Percentiles rank a stretch among this genome's conserved stretches.
Conservation (phyloP, 352 stramenopile species). For the Pythium brachiatum region DNA sequence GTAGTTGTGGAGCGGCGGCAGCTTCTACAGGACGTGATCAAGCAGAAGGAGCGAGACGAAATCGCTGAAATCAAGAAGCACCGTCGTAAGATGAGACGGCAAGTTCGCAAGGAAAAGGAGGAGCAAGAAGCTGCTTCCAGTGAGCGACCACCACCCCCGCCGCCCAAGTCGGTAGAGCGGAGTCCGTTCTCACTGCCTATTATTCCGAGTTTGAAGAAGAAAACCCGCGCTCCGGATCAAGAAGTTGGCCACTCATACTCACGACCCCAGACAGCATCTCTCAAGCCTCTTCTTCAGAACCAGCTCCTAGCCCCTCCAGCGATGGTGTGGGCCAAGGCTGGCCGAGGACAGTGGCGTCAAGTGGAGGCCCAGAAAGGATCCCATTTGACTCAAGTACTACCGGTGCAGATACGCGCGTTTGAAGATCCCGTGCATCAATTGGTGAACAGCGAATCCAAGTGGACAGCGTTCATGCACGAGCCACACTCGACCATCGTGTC, state of each 20-base stretch:
- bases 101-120: not conserved
- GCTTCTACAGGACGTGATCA: slow-evolving; percentile 30
- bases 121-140: not conserved
- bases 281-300: not conserved
- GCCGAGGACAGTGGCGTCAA: slow-evolving; percentile 11
- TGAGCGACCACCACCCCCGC: not conserved
- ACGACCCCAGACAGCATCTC: not conserved
- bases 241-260: no score
- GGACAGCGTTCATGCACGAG: not conserved
- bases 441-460: slow-evolving; percentile 1
- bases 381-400: not conserved
- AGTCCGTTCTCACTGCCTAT: slow-evolving; percentile 21
- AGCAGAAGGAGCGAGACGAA: slow-evolving; percentile 36
- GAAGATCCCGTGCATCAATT: not conserved
- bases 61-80: slow-evolving; percentile 31
- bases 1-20: slow-evolving; percentile 38
- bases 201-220: slow-evolving; percentile 13
- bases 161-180: not conserved
- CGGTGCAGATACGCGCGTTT: not conserved
- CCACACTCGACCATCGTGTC: not conserved
- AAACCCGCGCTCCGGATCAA: not conserved
- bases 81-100: slow-evolving; percentile 11
- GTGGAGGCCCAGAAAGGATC: slow-evolving; percentile 1
- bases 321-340: slow-evolving; percentile 13
- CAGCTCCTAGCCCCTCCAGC: slow-evolving; percentile 8